Percentiles rank a stretch among this genome's conserved stretches.
Evolutionary conservation across 73 alveolate species (phyloP).

Genomic region (Paraurostyla sp.): DNA sequence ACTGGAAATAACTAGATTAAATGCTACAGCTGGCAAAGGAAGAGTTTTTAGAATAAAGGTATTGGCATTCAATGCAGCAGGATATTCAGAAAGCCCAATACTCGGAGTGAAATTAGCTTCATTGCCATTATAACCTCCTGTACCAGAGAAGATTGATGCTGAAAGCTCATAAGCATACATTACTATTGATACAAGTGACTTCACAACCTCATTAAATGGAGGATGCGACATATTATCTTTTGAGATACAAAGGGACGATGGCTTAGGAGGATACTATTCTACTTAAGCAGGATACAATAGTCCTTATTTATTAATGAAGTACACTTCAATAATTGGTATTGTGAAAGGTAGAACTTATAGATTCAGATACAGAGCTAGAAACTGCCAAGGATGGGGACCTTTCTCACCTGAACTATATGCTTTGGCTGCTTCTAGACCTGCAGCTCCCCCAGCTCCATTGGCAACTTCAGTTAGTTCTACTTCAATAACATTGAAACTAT

Average conservation of each 20-base stretch:
- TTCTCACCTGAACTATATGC: slow-evolving; percentile 40
- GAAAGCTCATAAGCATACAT: slow-evolving; percentile 39
- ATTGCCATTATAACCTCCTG: slow-evolving; percentile 72
- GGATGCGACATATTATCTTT: slow-evolving; percentile 50
- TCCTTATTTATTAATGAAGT: slow-evolving; percentile 42
- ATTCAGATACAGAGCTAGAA: slow-evolving; percentile 65
- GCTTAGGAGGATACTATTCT: slow-evolving; percentile 25
- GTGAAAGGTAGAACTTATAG: slow-evolving; percentile 54
- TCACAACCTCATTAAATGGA: slow-evolving; percentile 43
- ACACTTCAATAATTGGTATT: neutral
- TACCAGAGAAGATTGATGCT: slow-evolving; percentile 8
- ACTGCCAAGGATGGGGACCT: slow-evolving; percentile 66
- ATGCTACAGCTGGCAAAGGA: slow-evolving; percentile 54
- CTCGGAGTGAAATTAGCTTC: slow-evolving; percentile 60
- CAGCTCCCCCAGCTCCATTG: slow-evolving; percentile 54
- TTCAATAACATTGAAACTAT: neutral
- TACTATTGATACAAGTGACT: slow-evolving; percentile 47
- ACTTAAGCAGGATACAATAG: neutral
- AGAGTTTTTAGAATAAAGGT: slow-evolving; percentile 50
- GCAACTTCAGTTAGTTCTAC: slow-evolving; percentile 31
- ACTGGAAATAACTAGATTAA: slow-evolving; percentile 54
- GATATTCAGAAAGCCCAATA: slow-evolving; percentile 18
- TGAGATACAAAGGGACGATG: slow-evolving; percentile 63
- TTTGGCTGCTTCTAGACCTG: slow-evolving; percentile 66
- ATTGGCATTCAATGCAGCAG: slow-evolving; percentile 51